Conservation (phyloP, 345 rosid genomes). For the Citrus trifoliata region DNA sequence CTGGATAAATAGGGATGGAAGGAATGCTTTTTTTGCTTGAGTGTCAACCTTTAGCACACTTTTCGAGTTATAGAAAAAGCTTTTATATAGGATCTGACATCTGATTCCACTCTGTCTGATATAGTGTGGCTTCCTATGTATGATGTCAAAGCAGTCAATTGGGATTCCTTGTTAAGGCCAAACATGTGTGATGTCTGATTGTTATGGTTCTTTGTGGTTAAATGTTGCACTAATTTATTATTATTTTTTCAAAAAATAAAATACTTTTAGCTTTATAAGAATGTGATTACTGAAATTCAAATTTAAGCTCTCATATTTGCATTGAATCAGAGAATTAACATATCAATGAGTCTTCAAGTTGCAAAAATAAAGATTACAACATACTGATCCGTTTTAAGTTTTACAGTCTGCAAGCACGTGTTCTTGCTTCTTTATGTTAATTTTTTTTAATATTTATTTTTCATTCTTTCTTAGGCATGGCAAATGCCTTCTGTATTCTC, state of each 20-base stretch:
- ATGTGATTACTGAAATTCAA: not conserved
- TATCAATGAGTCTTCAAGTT: no score
- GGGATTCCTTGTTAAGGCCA: not conserved
- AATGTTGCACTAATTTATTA: not conserved
- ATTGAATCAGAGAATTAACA: not conserved
- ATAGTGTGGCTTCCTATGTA: not conserved
- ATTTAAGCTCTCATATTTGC: not conserved
- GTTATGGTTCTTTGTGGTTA: not conserved
- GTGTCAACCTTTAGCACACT: not conserved
- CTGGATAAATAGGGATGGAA: not conserved
- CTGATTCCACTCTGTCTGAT: not conserved
- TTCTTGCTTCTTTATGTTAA: not conserved
- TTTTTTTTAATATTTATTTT: no score
- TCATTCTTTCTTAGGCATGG: not conserved
- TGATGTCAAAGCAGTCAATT: not conserved
- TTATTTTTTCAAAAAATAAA: not conserved
- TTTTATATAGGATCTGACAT: not conserved
- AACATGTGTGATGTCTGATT: not conserved
- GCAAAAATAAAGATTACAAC: not conserved
- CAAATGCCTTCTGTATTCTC: not conserved
- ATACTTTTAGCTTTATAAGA: not conserved
- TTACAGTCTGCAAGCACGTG: not conserved
- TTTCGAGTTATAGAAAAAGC: not conserved
- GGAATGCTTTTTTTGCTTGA: not conserved
- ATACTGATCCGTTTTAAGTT: not conserved